phyloP scores from a whole-genome alignment of 2,329 filamentous ascomycete genomes.

The Nemania abortiva region DNA sequence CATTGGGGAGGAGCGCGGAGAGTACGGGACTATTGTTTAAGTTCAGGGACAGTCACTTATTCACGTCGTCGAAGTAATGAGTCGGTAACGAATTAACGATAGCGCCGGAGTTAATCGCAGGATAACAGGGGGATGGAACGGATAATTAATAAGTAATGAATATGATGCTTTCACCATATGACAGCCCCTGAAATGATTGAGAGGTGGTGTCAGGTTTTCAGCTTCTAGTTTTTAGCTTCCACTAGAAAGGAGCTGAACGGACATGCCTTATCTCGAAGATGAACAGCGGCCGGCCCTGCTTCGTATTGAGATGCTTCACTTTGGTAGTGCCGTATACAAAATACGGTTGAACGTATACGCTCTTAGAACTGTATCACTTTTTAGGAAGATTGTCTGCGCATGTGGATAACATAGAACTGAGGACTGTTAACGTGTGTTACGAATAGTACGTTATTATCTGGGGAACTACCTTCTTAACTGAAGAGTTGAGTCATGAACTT shows the following conservation, averaged over 20 bases:
- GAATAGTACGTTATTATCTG: slow-evolving; percentile 18
- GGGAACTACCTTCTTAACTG: slow-evolving; percentile 34
- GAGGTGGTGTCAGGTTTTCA: no score
- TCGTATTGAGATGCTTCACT: not conserved
- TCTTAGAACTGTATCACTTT: slow-evolving; percentile 15
- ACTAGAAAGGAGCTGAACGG: no score
- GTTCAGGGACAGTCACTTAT: not conserved
- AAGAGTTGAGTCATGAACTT: not conserved
- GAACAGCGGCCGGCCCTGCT: no score
- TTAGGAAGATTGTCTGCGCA: not conserved
- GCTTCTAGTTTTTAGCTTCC: no score
- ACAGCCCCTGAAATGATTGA: no score
- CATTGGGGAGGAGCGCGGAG: slow-evolving; percentile 26
- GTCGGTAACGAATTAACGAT: slow-evolving; percentile 15
- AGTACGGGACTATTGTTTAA: slow-evolving; percentile 37
- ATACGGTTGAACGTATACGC: not conserved
- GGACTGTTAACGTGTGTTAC: slow-evolving; percentile 27
- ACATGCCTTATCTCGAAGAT: no score
- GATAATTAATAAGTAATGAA: slow-evolving; percentile 6
- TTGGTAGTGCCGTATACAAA: not conserved
- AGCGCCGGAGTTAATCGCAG: slow-evolving; percentile 19
- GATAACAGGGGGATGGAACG: not conserved
- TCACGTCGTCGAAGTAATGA: not conserved
- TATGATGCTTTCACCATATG: not conserved
- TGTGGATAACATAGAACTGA: slow-evolving; percentile 17